These are phyloP conservation scores for Fusarium sp. DNA, from an alignment of 2,329 filamentous ascomycete species.

Conservation along the genomic window DNA sequence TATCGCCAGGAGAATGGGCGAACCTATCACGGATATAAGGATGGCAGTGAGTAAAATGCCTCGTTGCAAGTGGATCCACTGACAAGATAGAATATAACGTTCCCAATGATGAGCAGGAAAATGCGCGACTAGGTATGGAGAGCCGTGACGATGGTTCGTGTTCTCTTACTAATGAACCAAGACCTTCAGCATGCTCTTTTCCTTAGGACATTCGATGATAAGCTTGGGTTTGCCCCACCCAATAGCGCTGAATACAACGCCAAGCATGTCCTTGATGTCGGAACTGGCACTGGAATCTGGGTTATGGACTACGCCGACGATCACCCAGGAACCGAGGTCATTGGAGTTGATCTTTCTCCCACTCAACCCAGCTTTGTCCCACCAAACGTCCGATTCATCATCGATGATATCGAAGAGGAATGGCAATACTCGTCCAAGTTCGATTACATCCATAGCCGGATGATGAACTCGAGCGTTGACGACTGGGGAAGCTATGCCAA, in stretches of 20 bases:
- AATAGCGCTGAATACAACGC: neutral
- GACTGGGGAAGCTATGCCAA: constrained; percentile 16
- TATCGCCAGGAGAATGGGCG: constrained; percentile 28
- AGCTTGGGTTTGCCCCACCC: constrained; percentile 13
- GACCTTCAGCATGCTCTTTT: constrained; percentile 33
- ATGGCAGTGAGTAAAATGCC: constrained; percentile 15
- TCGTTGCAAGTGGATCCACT: fast-evolving
- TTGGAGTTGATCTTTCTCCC: constrained; percentile 13
- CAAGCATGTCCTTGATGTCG: constrained; percentile 26
- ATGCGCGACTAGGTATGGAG: constrained; percentile 27
- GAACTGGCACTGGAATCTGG: constrained; percentile 34
- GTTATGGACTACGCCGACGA: constrained; percentile 29
- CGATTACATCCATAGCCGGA: constrained; percentile 31
- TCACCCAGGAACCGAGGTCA: constrained; percentile 23
- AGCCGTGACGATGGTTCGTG: fast-evolving
- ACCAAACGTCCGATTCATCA: constrained; percentile 15
- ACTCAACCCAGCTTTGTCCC: constrained; percentile 22
- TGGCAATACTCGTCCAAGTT: constrained; percentile 14
- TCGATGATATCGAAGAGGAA: constrained; percentile 27
- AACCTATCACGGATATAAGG: constrained; percentile 30
- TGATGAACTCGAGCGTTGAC: constrained; percentile 8
- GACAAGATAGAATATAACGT: constrained; percentile 20
- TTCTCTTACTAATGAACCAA: neutral
- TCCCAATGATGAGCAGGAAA: constrained; percentile 31
- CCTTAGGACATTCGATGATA: constrained; percentile 22